Evolutionary conservation across 148 eudicot genomes (phyloP).

Genomic region (Vaccinium corymbosum): DNA sequence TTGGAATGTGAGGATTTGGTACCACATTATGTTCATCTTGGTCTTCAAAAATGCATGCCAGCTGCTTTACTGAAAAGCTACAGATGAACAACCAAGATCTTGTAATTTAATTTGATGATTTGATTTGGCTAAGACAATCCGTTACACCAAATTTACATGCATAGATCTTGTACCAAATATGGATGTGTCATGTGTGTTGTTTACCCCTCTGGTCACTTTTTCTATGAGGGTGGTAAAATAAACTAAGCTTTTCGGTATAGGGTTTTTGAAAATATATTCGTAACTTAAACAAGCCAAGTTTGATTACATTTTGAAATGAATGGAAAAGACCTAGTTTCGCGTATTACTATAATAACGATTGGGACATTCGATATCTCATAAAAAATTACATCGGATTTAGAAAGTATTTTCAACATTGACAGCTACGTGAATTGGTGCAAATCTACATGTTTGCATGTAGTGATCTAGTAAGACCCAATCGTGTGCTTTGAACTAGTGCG

Average conservation of each 20-base stretch:
- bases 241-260: not conserved
- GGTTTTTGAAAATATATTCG: not conserved
- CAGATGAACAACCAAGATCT: slow-evolving; percentile 9
- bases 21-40: not conserved
- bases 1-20: slow-evolving; percentile 8
- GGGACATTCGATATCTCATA: too few species aligned
- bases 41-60: slow-evolving; percentile 9
- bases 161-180: not conserved
- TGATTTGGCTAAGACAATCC: not conserved
- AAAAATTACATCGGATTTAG: too few species aligned
- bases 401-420: too few species aligned
- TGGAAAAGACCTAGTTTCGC: not conserved
- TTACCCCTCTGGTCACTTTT: not conserved
- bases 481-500: not conserved
- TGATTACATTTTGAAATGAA: not conserved
- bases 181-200: not conserved
- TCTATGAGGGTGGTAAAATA: not conserved
- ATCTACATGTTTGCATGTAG: too few species aligned
- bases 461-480: too few species aligned
- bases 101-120: not conserved
- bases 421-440: too few species aligned
- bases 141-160: not conserved
- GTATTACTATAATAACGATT: too few species aligned
- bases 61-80: not conserved
- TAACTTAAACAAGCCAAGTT: not conserved